Evolutionary conservation across 2,329 filamentous ascomycete genomes (phyloP), one percentile per base, ranked within the genome.

Genomic region (Ophiosphaerella herpotricha): DNA sequence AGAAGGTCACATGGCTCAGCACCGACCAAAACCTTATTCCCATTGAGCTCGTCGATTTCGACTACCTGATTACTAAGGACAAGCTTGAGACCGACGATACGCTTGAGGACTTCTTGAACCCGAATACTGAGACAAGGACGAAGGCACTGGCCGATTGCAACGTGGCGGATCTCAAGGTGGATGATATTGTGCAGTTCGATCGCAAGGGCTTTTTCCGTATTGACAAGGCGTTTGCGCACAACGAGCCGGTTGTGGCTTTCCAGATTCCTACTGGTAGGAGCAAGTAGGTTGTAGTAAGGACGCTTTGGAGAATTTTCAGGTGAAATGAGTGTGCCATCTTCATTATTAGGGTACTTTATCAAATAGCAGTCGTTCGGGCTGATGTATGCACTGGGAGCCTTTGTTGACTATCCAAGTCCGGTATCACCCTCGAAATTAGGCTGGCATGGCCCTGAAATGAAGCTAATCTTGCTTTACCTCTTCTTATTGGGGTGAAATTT

Each of bases 1-100:
- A 97, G 85, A 97, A 97, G 81, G 85, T 97, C 33, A 97, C 92
- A 1, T 97, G 93, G 93, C 79, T 97, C 40, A 87, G 90, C 1
- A 83, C 82, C 0, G 84, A 90, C 60, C 89, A 93, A 76, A 83
- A 88, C 50, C 82, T 96, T 0, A 81, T 96, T 12, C 85, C 87
- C 7, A 86, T 94, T 18, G 90, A 96, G 74, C 82, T 96, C 9
- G 93, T 92, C 76, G 91, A 97, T 62, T 97, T 97, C 72, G 93
- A 96, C 76, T 93, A 95, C 77, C 82, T 97, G 41, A 88, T 97
- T 69, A 95, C 88, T 52, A 97, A 97, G 81, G 93, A 97, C 72
- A 92, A 94, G 70, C 82, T 97, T 24, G 89, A 91, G 72, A 89
- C 94, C 6, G 70, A 94, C 2, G 93, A 97, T 66, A 82, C 87